These are phyloP conservation scores for Penicillium olsonii DNA, from an alignment of 2,329 filamentous ascomycete species.

Conservation along the genomic window DNA sequence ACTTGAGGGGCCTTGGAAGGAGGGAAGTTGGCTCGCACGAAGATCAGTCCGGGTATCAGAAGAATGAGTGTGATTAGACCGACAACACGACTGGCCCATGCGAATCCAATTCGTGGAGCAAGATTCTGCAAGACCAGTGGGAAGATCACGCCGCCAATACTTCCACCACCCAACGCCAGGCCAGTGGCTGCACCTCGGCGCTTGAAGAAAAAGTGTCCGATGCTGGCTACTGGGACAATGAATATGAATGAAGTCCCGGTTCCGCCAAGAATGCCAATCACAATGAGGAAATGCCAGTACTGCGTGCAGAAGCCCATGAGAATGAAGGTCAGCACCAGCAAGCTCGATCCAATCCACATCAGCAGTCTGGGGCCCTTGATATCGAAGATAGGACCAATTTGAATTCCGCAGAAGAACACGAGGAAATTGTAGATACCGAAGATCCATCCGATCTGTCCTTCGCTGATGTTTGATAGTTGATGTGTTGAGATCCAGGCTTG, in stretches of 20 bases:
- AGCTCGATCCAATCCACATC: conserved; percentile 17
- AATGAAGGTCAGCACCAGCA: conserved; percentile 35
- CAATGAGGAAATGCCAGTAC: conserved; percentile 22
- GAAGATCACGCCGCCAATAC: conserved; percentile 23
- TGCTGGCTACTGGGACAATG: conserved; percentile 20
- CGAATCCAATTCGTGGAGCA: conserved; percentile 15
- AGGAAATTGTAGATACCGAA: conserved; percentile 44
- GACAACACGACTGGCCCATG: conserved; percentile 19
- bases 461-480: conserved; percentile 37
- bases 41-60: conserved; percentile 15
- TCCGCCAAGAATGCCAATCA: conserved; percentile 16
- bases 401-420: conserved; percentile 34
- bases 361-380: conserved; percentile 31
- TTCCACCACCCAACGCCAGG: conserved; percentile 16
- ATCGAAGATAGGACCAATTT: conserved; percentile 43
- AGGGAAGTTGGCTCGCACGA: conserved; percentile 14
- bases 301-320: conserved; percentile 19
- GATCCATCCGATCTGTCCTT: conserved; percentile 42
- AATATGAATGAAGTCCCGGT: conserved; percentile 20
- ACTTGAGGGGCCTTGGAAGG: conserved; percentile 2
- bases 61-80: conserved; percentile 17
- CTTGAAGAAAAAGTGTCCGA: conserved; percentile 17
- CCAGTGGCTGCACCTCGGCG: conserved; percentile 19
- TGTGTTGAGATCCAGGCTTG: conserved; percentile 42
- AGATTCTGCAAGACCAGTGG: conserved; percentile 19